Percentiles rank a stretch among this genome's conserved stretches.
Conservation (phyloP, 2,329 filamentous ascomycete genomes). For the Triangularia setosa region DNA sequence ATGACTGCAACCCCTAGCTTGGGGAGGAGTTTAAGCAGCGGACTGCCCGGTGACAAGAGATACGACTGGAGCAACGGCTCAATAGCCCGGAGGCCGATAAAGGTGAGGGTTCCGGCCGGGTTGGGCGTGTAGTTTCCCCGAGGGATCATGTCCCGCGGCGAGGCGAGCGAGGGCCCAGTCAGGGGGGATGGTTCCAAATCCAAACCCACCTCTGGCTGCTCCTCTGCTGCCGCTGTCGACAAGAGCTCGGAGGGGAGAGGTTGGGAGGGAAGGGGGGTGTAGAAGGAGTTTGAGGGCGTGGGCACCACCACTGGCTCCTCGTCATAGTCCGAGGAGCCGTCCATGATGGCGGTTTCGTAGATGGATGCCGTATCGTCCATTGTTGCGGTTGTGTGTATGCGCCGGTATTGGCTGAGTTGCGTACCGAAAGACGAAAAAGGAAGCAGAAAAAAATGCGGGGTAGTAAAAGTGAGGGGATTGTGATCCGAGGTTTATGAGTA, state of each 20-base stretch:
- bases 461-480: neutral
- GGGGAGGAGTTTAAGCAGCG: slow-evolving; percentile 42
- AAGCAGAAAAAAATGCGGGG: neutral
- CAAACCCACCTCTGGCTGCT: neutral
- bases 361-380: neutral
- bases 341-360: neutral
- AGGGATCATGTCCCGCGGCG: slow-evolving; percentile 32
- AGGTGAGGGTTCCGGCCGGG: slow-evolving; percentile 35
- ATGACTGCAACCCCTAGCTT: slow-evolving; percentile 42
- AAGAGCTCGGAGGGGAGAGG: neutral
- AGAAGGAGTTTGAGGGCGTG: neutral
- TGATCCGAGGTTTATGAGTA: neutral
- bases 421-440: neutral
- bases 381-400: too few species aligned
- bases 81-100: slow-evolving; percentile 37
- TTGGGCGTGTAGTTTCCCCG: slow-evolving; percentile 37
- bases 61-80: slow-evolving; percentile 33
- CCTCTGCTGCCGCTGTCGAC: neutral
- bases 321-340: neutral
- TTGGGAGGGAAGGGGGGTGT: neutral
- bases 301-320: neutral
- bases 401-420: too few species aligned
- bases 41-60: slow-evolving; percentile 30
- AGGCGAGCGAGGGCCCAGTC: neutral
- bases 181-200: neutral